Percentiles rank a stretch among this genome's conserved stretches.
Evolutionary conservation across 83 land plant genomes (phyloP).

Genomic region (Picea engelmannii): DNA sequence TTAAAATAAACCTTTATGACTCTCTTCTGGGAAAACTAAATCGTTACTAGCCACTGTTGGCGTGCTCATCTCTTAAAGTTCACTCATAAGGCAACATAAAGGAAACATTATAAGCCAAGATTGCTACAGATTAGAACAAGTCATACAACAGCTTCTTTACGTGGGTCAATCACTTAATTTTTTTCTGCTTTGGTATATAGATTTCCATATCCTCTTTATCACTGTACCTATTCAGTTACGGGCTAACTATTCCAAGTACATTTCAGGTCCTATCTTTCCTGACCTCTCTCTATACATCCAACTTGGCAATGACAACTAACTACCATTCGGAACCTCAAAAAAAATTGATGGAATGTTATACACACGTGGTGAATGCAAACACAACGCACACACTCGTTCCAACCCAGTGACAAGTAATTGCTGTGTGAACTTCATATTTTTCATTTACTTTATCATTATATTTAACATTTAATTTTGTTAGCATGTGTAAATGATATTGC

Average conservation of each 20-base stretch:
- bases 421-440: not conserved
- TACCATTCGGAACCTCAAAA: too few relatives aligned
- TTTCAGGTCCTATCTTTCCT: too few relatives aligned
- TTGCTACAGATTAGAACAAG: not conserved
- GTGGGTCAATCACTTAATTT: not conserved
- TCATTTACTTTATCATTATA: not conserved
- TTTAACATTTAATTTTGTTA: not conserved
- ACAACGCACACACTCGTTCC: not conserved
- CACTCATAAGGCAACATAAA: not conserved
- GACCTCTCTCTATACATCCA: too few relatives aligned
- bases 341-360: too few relatives aligned
- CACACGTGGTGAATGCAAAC: too few relatives aligned
- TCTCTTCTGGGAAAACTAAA: not conserved
- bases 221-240: too few relatives aligned
- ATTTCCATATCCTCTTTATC: not conserved
- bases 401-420: not conserved
- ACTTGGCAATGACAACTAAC: too few relatives aligned
- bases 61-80: not conserved
- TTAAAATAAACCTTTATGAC: not conserved
- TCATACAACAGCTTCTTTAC: not conserved
- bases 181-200: not conserved
- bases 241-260: too few relatives aligned
- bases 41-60: not conserved
- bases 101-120: not conserved
- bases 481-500: too few relatives aligned